A percentile compares a stretch with the other conserved stretches of the same genome.
Conservation (phyloP, 208 protist species). For the Crithidia acanthocephali region DNA sequence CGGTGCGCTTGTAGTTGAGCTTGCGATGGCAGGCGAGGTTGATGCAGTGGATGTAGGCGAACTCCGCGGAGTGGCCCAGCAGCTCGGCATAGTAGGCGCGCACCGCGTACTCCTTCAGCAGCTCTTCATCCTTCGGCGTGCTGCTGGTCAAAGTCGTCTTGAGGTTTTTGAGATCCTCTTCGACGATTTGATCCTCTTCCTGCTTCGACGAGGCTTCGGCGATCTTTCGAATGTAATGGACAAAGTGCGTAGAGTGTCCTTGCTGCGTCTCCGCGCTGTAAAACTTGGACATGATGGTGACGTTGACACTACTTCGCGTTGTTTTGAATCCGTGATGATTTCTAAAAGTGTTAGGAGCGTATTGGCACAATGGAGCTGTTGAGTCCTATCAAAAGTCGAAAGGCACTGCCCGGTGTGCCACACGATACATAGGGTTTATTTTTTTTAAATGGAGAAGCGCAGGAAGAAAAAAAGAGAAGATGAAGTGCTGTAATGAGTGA, state of each 20-base stretch:
- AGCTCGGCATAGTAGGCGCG: constrained; percentile 96
- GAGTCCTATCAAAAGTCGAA: too few species aligned
- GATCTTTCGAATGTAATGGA: constrained; percentile 69
- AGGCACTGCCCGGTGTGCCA: too few species aligned
- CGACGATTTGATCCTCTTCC: constrained; percentile 82
- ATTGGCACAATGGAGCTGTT: too few species aligned
- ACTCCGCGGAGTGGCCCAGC: constrained; percentile 91
- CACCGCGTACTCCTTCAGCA: constrained; percentile 88
- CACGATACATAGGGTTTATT: too few species aligned
- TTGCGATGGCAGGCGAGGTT: constrained; percentile 92
- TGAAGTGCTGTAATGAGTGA: too few species aligned
- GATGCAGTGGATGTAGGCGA: constrained; percentile 96
- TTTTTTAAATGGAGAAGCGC: too few species aligned
- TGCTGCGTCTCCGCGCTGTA: constrained; percentile 47
- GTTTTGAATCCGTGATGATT: too few species aligned
- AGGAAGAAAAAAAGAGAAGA: too few species aligned
- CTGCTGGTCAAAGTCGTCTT: constrained; percentile 42
- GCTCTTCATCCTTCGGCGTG: constrained; percentile 33
- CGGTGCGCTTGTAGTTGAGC: constrained; percentile 79
- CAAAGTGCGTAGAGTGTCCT: constrained; percentile 64
- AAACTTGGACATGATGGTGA: constrained; percentile 47
- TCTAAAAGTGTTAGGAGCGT: too few species aligned
- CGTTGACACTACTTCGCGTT: too few species aligned
- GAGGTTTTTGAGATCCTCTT: constrained; percentile 58
- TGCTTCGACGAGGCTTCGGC: constrained; percentile 79